Conservation (phyloP, 2,329 filamentous ascomycete genomes). For the Cytospora mali region DNA sequence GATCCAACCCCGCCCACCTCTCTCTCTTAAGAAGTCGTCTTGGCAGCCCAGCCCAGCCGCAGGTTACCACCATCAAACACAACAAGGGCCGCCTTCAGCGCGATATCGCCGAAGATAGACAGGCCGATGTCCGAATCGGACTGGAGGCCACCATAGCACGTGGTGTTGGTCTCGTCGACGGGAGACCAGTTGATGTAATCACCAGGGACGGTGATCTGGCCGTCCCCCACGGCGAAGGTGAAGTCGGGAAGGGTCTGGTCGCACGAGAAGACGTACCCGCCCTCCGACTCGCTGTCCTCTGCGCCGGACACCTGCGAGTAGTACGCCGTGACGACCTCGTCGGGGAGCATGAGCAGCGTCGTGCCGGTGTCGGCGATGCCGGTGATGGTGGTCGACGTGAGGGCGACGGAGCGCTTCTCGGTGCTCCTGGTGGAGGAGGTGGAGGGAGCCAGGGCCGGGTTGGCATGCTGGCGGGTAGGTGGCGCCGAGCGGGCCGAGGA, state of each 20-base stretch:
- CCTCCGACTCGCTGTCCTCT: conserved; percentile 38
- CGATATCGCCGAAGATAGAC: conserved; percentile 36
- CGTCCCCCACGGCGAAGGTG: conserved; percentile 44
- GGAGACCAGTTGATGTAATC: conserved; percentile 42
- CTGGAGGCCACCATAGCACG: conserved; percentile 42
- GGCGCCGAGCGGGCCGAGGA: background rate
- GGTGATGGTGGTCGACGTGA: conserved; percentile 34
- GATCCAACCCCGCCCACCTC: background rate
- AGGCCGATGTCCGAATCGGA: conserved; percentile 33
- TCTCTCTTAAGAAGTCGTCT: conserved; percentile 29
- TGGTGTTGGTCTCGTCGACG: conserved; percentile 28
- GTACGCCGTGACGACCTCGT: conserved; percentile 46
- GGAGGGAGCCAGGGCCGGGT: background rate
- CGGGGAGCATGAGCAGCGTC: conserved; percentile 50
- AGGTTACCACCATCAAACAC: conserved; percentile 40
- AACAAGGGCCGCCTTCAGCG: conserved; percentile 37
- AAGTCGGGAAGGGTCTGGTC: conserved; percentile 45
- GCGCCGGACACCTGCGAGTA: conserved; percentile 47
- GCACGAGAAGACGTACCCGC: conserved; percentile 50
- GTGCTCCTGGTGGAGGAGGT: conserved; percentile 17
- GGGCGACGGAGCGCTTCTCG: conserved; percentile 27
- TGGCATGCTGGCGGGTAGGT: background rate
- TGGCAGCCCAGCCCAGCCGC: conserved; percentile 45
- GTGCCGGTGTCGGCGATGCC: conserved; percentile 55
- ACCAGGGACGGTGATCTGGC: conserved; percentile 47